Evolutionary conservation across 2,329 filamentous ascomycete species (phyloP), one percentile per base, ranked within the genome.

Genomic region (Stachybotrys chlorohalonatus): DNA sequence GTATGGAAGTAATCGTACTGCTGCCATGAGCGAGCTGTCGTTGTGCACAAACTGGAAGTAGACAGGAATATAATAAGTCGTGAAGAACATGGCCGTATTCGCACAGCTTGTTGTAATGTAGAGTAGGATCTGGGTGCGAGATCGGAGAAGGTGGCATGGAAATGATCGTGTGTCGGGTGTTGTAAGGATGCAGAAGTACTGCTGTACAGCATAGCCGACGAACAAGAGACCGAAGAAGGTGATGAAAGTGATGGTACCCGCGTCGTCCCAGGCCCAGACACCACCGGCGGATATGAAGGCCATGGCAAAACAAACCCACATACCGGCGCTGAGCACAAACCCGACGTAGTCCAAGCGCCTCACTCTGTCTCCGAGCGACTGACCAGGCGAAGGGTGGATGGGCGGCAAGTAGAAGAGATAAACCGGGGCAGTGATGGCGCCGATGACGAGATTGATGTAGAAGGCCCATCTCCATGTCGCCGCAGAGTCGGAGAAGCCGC

Each of bases 401-500:
- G 46, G 0, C 60, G 32, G 5, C 58, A 42, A 36, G 24, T 31
- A 17, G 15, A 30, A 64, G 46, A 69, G 2, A 53, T 63, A 70
- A 0, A 56, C 58, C 1, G 66, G 65, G 1, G 67, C 57, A 5
- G 61, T 60, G 24, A 72, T 61, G 42, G 60, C 73, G 5, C 66
- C 78, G 5, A 75, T 72, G 39, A 77, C 64, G 1, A 82, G 68
- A 56, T 82, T 82, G 66, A 83, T 77, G 7, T 62, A 58, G 13
- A 52, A 66, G 31, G 24, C 49, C 68, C 68, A 74, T 39, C 75
- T 56, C 74, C 74, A 77, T 0, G 66, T 68, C 0, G 68, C 73
- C 1, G 67, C 71, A 1, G 60, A 59, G 36, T 70, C 70, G 6
- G 68, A 64, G 49, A 77, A 74, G 0, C 66, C 68, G 24, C 74